A percentile compares a stretch with the other conserved stretches of the same genome.
Evolutionary conservation across 2,329 filamentous ascomycete species (phyloP).

Genomic region (Sclerotinia spermophila): DNA sequence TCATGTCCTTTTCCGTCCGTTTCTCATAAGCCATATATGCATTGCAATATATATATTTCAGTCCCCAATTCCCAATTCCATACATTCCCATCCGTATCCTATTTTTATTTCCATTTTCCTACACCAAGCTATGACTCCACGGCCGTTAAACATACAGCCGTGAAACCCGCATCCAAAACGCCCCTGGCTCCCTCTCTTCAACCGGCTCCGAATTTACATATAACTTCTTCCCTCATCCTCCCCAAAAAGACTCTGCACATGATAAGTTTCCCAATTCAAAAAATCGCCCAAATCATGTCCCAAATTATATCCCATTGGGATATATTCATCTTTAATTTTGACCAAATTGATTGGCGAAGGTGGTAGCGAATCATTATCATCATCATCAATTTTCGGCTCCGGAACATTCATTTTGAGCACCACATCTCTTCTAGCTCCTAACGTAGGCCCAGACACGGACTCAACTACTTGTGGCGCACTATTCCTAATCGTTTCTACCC

Average conservation of each 20-base stretch:
- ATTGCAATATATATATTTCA: background rate
- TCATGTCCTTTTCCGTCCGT: background rate
- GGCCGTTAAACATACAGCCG: background rate
- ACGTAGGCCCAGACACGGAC: background rate
- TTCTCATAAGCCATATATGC: constrained; percentile 3
- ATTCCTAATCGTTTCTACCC: constrained; percentile 1
- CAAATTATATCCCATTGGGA: constrained; percentile 60
- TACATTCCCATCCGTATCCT: background rate
- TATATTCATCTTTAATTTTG: constrained; percentile 35
- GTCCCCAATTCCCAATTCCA: background rate
- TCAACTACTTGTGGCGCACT: background rate
- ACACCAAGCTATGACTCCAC: background rate
- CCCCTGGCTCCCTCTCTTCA: background rate
- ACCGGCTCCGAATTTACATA: background rate
- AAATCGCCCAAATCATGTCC: constrained; percentile 58
- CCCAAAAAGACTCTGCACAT: constrained; percentile 24
- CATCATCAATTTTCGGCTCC: background rate
- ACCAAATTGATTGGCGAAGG: constrained; percentile 30
- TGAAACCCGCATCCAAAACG: background rate
- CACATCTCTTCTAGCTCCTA: background rate
- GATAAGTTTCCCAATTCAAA: constrained; percentile 48
- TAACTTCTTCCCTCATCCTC: constrained; percentile 9
- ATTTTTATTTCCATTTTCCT: background rate
- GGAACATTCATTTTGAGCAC: constrained; percentile 5
- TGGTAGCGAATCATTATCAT: constrained; percentile 22